Base-by-base conservation (phyloP, 2,329 filamentous ascomycete genomes). In the Aspergillus felis region DNA sequence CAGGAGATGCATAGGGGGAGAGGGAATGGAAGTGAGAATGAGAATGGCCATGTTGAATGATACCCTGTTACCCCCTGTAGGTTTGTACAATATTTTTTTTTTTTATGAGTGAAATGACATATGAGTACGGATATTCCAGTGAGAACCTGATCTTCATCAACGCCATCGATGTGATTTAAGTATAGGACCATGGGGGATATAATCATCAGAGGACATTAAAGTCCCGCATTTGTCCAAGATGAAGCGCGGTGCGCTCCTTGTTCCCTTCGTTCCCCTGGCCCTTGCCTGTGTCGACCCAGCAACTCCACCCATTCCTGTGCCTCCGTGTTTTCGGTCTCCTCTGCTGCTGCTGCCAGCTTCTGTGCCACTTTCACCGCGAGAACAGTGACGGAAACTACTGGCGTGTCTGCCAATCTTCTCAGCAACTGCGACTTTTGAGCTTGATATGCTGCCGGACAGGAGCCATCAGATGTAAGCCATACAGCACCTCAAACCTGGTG, bases 191-290 rank as follows among this genome's bases (percentile, higher is more conserved):
- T 2, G 32, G 25, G 3, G 4, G n/a, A n/a, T n/a, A n/a, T n/a
- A n/a, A n/a, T n/a, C n/a, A n/a, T n/a, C n/a, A n/a, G n/a, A n/a
- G n/a, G n/a, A n/a, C n/a, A n/a, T n/a, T n/a, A n/a, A 20, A 2
- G 25, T 59, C 57, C 24, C 29, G 60, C 51, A 28, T 57, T 54
- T 41, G 57, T 57, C 57, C 47, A 59, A 54, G 49, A 64, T 61
- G 54, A 67, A 65, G 65, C 65, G 65, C 66, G 57, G 65, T 44
- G 64, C 65, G 64, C 64, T 67, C 44, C 52, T 68, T 28, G 55
- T 64, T 57, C 53, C 62, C 35, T 56, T 66, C 47, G 20, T 64
- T 55, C 64, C 66, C 25, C 53, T 68, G 48, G 65, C 42, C 20
- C 56, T 66, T 56, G 65, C 56, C 35, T 66, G 65, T 49, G 58